phyloP scores from a whole-genome alignment of 495 filamentous ascomycete genomes.

The Penicillium psychrofluorescens region DNA sequence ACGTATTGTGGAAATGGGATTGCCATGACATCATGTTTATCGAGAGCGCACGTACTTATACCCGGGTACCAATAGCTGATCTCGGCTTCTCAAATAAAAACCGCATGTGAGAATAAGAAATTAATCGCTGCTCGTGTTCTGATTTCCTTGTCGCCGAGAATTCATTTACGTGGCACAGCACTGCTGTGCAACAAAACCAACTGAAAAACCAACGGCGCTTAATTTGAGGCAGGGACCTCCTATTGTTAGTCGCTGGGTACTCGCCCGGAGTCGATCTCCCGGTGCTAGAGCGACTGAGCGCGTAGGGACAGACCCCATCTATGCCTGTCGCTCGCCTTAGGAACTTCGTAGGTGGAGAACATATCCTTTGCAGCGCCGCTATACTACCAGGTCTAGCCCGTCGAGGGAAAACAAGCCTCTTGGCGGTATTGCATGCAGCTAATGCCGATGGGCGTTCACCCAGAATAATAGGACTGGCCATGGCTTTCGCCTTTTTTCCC shows the following conservation, averaged over 20 bases:
- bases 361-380: neutral
- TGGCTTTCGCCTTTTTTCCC: neutral
- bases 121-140: no score
- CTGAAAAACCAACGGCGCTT: no score
- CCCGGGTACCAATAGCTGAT: no score
- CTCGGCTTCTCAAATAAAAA: no score
- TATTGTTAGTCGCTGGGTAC: constrained; percentile 20
- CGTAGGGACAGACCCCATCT: constrained; percentile 2
- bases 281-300: constrained; percentile 3
- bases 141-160: no score
- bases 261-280: constrained; percentile 13
- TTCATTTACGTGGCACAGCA: no score
- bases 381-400: neutral
- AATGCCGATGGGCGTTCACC: neutral
- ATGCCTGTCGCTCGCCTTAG: constrained; percentile 5
- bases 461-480: no score
- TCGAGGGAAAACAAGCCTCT: neutral
- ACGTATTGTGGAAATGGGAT: no score
- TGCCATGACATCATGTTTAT: no score
- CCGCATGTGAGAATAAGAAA: no score
- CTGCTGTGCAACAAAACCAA: no score
- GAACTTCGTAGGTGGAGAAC: constrained; percentile 8
- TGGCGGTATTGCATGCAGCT: constrained; percentile 1
- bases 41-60: no score
- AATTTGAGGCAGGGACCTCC: neutral